These are phyloP conservation scores for Penicillium brasilianum DNA, from an alignment of 2,329 filamentous ascomycete genomes.

Conservation along the genomic window DNA sequence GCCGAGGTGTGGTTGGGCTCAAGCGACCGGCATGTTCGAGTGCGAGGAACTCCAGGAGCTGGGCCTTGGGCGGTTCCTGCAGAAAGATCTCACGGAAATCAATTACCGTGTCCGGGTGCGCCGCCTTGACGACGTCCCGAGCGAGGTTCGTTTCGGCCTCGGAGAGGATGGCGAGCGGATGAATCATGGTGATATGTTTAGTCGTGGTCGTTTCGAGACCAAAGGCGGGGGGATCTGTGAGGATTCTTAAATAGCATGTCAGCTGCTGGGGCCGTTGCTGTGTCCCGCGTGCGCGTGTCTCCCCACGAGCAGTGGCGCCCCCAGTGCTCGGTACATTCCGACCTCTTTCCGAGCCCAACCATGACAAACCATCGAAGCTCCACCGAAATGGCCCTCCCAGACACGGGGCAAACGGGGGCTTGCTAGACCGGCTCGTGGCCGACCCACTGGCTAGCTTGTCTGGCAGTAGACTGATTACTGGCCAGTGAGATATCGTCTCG, in stretches of 20 bases:
- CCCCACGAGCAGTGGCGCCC: too few species aligned
- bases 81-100: slow-evolving; percentile 58
- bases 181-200: slow-evolving; percentile 28
- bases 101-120: slow-evolving; percentile 39
- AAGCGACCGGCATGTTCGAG: slow-evolving; percentile 54
- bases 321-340: slow-evolving; percentile 5
- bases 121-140: slow-evolving; percentile 39
- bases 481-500: neutral
- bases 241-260: neutral
- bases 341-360: neutral
- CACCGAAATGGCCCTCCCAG: neutral
- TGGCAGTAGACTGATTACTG: neutral
- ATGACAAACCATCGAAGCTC: neutral
- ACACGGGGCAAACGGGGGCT: neutral
- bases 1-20: slow-evolving; percentile 49
- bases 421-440: neutral
- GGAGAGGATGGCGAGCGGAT: slow-evolving; percentile 43
- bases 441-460: neutral
- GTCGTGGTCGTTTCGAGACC: neutral
- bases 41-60: slow-evolving; percentile 55
- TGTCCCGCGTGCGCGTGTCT: too few species aligned
- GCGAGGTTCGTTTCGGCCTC: slow-evolving; percentile 41
- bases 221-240: neutral
- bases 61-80: slow-evolving; percentile 56
- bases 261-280: neutral